Base-by-base conservation (phyloP, 2,329 filamentous ascomycete species). In the Neoscytalidium dimidiatum region DNA sequence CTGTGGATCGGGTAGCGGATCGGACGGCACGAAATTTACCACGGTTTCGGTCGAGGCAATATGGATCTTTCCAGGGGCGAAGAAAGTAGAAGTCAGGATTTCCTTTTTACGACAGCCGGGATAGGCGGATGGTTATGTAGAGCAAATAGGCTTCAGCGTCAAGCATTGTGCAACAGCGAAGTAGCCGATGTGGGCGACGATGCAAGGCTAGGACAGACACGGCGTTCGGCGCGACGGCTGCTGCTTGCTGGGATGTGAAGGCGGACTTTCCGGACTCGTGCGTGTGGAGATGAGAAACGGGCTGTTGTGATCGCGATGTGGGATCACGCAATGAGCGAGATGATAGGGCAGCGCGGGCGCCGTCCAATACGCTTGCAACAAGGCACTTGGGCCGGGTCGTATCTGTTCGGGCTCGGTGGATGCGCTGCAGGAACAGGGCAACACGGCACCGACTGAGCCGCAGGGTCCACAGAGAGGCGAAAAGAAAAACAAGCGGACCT, bases 141-240 rank as follows among this genome's bases (percentile, higher is more conserved):
- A 44, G 44, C 58, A 62, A 62, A 62, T 62, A 62, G 58, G 44
- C 58, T 62, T 51, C 44, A 5, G 43, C 43, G 58, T 44, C 44
- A 62, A 62, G 58, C 58, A 62, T 62, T 62, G 43, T 48, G 57
- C 26, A 38, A 61, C 48, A 9, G 57, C 41, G 57, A 51, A n/a
- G 56, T 46, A 46, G 49, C 49, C 56, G 56, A 31, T 46, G 56
- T 31, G 56, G 56, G 56, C 28, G 33, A 60, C 33, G 56, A 60
- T 58, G 35, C 35, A 58, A 31, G 53, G 35, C 21, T 13, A 44
- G 38, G 28, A n/a, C 53, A 43, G 26, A 17, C 3, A 31, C 35
- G 52, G 35, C 14, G 43, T 28, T 57, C 52, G 52, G 51, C 52
- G 52, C 52, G 35, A 57, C 5, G 23, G 8, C 52, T n/a, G 38